A percentile compares a stretch with the other conserved stretches of the same genome.
Conservation (phyloP, 352 stramenopile genomes). For the Globisporangium spiculum region DNA sequence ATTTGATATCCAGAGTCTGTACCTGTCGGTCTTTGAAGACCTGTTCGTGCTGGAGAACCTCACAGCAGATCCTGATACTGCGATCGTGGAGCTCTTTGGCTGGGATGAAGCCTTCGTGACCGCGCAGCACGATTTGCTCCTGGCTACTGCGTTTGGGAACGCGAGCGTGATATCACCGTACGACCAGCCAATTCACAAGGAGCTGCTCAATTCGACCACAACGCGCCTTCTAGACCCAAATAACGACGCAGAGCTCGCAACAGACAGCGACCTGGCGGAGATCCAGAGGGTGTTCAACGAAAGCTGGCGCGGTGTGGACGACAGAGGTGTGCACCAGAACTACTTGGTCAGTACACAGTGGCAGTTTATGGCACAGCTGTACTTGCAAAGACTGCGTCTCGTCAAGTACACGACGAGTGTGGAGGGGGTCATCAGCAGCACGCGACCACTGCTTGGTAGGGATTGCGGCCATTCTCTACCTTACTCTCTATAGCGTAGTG, state of each 20-base stretch:
- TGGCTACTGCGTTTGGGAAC: conserved; percentile 39
- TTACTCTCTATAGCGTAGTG: not conserved
- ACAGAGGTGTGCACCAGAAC: conserved; percentile 43
- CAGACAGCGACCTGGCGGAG: conserved; percentile 30
- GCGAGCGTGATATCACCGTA: conserved; percentile 46
- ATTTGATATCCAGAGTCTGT: conserved; percentile 45
- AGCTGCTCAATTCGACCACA: conserved; percentile 46
- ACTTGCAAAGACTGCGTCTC: conserved; percentile 43
- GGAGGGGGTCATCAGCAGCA: conserved; percentile 29
- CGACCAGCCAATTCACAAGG: conserved; percentile 36
- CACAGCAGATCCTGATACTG: conserved; percentile 17
- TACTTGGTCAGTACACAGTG: conserved; percentile 39
- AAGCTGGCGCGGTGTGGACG: conserved; percentile 44
- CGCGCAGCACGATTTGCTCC: conserved; percentile 24
- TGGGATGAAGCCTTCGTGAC: conserved; percentile 49
- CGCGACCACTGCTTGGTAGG: conserved; percentile 36
- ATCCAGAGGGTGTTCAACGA: conserved; percentile 53
- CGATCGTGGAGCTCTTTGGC: conserved; percentile 41
- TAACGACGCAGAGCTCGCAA: conserved; percentile 28
- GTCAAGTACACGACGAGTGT: conserved; percentile 31
- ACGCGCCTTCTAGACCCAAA: conserved; percentile 44
- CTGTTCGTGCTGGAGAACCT: conserved; percentile 40
- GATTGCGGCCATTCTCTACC: not conserved
- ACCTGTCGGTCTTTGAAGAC: conserved; percentile 31
- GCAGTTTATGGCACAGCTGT: conserved; percentile 41